These are phyloP conservation scores for Physocladia obscura DNA, from an alignment of 192 early-diverging fungal genomes.

Conservation along the genomic window DNA sequence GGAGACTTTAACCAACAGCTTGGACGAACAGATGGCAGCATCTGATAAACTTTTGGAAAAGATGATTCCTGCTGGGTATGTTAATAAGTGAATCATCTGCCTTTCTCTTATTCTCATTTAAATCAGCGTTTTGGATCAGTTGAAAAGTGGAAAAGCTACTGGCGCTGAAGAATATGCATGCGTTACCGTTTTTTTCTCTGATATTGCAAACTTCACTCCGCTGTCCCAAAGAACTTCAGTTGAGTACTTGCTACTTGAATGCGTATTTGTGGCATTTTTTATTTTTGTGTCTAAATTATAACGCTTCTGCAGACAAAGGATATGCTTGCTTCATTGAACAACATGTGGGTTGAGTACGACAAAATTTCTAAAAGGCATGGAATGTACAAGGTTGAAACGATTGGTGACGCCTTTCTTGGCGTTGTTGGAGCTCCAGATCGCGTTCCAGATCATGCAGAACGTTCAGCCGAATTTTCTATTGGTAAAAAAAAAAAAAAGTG, in stretches of 20 bases:
- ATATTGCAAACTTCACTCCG: slow-evolving; percentile 45
- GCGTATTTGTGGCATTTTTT: background rate
- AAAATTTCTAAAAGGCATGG: slow-evolving; percentile 37
- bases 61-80: slow-evolving; percentile 39
- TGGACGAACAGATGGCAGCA: slow-evolving; percentile 37
- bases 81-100: background rate
- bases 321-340: slow-evolving; percentile 44
- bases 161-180: slow-evolving; percentile 40
- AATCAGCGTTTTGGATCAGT: slow-evolving; percentile 35
- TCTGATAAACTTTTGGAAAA: slow-evolving; percentile 34
- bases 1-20: slow-evolving; percentile 24
- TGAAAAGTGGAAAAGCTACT: slow-evolving; percentile 41
- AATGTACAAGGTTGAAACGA: slow-evolving; percentile 53
- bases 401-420: slow-evolving; percentile 40
- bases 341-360: slow-evolving; percentile 47
- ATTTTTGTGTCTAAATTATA: background rate
- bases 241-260: no score
- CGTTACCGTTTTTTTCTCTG: slow-evolving; percentile 46
- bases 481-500: slow-evolving; percentile 4
- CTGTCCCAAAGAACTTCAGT: slow-evolving; percentile 36
- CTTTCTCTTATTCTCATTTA: background rate
- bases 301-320: slow-evolving; percentile 34
- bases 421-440: slow-evolving; percentile 31
- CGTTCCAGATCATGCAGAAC: slow-evolving; percentile 33
- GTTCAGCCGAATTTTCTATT: slow-evolving; percentile 28